A percentile compares a stretch with the other conserved stretches of the same genome.
These are phyloP conservation scores for Phytopythium chamaehyphon DNA, from an alignment of 352 stramenopile genomes.

Conservation along the genomic window DNA sequence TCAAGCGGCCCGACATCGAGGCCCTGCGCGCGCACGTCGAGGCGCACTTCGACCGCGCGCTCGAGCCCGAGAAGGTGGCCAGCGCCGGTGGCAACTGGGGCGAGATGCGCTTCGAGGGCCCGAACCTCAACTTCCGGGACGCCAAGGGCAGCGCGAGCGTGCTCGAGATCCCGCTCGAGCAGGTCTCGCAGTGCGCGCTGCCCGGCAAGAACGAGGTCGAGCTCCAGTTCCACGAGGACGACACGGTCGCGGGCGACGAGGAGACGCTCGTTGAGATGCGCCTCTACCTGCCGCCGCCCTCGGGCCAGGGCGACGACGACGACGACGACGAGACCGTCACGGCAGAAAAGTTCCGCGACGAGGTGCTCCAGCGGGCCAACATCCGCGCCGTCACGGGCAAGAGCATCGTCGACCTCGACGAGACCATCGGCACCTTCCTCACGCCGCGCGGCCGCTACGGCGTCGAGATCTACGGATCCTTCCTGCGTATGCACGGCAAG, in stretches of 20 bases:
- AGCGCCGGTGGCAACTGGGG: conserved; percentile 91
- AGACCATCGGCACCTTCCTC: conserved; percentile 97
- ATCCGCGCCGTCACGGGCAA: conserved; percentile 93
- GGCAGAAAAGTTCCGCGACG: conserved; percentile 75
- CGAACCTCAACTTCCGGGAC: conserved; percentile 79
- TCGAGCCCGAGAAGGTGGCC: conserved; percentile 90
- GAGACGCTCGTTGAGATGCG: conserved; percentile 95
- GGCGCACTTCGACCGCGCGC: conserved; percentile 82
- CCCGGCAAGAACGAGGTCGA: conserved; percentile 98
- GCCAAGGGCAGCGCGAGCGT: conserved; percentile 58
- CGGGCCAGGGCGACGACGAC: conserved; percentile 23
- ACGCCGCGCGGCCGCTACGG: conserved; percentile 97
- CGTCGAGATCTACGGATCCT: conserved; percentile 97
- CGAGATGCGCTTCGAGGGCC: conserved; percentile 90
- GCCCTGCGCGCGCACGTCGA: conserved; percentile 63
- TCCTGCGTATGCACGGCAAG: conserved; percentile 96
- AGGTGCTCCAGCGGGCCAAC: conserved; percentile 82
- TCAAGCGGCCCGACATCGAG: conserved; percentile 64
- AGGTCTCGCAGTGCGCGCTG: conserved; percentile 88
- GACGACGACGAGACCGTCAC: conserved; percentile 50
- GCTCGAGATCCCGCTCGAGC: conserved; percentile 70
- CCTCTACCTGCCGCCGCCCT: conserved; percentile 91
- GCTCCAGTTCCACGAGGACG: conserved; percentile 98
- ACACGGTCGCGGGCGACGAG: conserved; percentile 94
- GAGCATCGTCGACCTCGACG: conserved; percentile 96